phyloP scores from a whole-genome alignment of 2,329 filamentous ascomycete genomes.

The Neofusicoccum cordaticola region DNA sequence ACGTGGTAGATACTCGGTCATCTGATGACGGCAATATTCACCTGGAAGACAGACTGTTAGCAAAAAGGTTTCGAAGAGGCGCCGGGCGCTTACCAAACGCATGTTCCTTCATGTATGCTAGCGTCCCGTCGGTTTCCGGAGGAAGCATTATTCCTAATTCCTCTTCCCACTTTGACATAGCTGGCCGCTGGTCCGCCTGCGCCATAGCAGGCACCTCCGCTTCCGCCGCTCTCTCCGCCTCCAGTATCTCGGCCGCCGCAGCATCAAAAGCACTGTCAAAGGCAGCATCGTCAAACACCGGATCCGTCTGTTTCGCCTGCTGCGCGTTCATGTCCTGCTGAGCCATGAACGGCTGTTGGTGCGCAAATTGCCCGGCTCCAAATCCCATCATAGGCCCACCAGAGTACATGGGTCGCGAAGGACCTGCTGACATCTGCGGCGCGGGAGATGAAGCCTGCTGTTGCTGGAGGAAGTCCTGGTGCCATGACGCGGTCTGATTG shows the following conservation, averaged over 20 bases:
- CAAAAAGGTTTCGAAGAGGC: background rate
- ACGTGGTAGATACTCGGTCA: conserved; percentile 3
- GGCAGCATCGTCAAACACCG: conserved; percentile 53
- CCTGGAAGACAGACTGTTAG: background rate
- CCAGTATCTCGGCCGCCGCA: conserved; percentile 41
- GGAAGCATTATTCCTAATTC: background rate
- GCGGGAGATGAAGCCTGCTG: conserved; percentile 27
- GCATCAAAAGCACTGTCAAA: conserved; percentile 56
- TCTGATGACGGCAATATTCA: conserved; percentile 3
- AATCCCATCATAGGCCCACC: conserved; percentile 23
- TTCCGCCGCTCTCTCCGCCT: conserved; percentile 22
- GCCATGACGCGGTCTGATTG: conserved; percentile 49
- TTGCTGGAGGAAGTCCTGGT: conserved; percentile 57
- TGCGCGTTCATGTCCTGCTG: conserved; percentile 19
- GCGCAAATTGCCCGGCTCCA: background rate
- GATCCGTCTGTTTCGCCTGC: conserved; percentile 34
- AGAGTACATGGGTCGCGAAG: conserved; percentile 25
- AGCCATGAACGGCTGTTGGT: conserved; percentile 12
- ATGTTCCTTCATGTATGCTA: conserved; percentile 11
- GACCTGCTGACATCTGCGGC: conserved; percentile 25
- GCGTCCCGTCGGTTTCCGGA: background rate
- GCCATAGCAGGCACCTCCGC: background rate
- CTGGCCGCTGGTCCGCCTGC: conserved; percentile 21
- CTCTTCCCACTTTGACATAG: background rate
- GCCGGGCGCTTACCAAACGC: background rate